Evolutionary conservation across 2,329 filamentous ascomycete genomes (phyloP), one percentile per base, ranked within the genome.

Genomic region (Talaromyces sp.): DNA sequence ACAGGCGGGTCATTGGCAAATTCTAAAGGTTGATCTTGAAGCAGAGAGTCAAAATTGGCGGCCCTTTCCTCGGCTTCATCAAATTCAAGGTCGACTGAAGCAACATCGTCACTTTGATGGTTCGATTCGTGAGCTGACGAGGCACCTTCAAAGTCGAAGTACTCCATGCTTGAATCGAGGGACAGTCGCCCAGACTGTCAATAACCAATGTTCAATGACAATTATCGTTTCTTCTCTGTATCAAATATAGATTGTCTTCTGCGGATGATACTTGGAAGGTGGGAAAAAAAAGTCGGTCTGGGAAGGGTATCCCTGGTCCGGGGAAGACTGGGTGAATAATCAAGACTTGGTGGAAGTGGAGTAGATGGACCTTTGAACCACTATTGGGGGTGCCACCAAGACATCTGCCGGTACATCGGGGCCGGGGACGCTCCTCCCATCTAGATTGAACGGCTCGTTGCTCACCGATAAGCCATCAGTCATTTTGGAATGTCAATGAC

Each of bases 111-210:
- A 20, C 73, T 70, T 43, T 64, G 68, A 24, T 60, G 58, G 27
- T 70, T 64, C 24, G 71, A 70, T 48, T 65, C 68, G 48, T 68
- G 61, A 45, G 57, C 57, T 20, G 61, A 69, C 17, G 75, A 75
- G 30, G 76, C 76, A 51, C 74, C 71, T 54, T 78, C 74, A 54
- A 78, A 78, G 55, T 78, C 70, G 57, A 78, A 78, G 63, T 76
- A 78, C 61, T 78, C 76, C 76, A 78, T 55, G 20, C 11, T 30
- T 17, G 3, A 19, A 41, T 41, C 13, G 29, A 24, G 19, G 13
- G 6, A 24, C 17, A 24, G 33, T 24, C 24, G 29, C 42, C 6
- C 13, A 30, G 35, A 40, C 42, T 35, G 41, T 41, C 14, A 14
- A 8, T 10, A 20, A 29, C 8, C 19, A 40, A 17, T 27, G 35